These are phyloP conservation scores for Iodosphaeria phyllophila DNA, from an alignment of 2,329 filamentous ascomycete species.

Conservation along the genomic window DNA sequence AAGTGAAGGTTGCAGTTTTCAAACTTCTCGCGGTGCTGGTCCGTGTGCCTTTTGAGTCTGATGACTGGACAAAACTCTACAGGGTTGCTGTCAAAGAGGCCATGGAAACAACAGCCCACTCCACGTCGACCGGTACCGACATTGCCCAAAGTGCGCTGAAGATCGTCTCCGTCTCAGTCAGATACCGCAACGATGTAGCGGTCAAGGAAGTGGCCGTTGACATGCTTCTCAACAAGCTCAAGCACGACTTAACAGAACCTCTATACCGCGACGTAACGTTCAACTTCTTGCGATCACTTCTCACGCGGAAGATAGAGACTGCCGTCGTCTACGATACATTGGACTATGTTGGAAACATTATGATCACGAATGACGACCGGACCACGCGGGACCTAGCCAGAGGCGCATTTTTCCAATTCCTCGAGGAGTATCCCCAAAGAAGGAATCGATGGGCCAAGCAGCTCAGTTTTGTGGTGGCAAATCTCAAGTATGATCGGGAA, in stretches of 20 bases:
- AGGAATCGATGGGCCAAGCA: constrained; percentile 81
- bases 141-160: constrained; percentile 78
- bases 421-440: constrained; percentile 86
- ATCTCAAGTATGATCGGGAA: constrained; percentile 76
- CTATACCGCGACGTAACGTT: constrained; percentile 86
- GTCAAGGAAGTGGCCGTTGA: constrained; percentile 72
- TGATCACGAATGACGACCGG: constrained; percentile 90
- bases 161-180: constrained; percentile 65
- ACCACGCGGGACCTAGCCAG: constrained; percentile 74
- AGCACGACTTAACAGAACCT: constrained; percentile 80
- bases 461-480: constrained; percentile 72
- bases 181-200: constrained; percentile 57
- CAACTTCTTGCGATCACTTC: constrained; percentile 75
- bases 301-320: constrained; percentile 71
- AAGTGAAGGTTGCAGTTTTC: constrained; percentile 78
- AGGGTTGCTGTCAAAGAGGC: constrained; percentile 75
- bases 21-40: constrained; percentile 71
- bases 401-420: constrained; percentile 82
- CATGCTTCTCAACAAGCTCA: constrained; percentile 62
- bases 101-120: constrained; percentile 59
- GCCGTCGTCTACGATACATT: constrained; percentile 79
- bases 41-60: constrained; percentile 62
- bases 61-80: constrained; percentile 43
- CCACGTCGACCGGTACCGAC: constrained; percentile 64
- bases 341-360: constrained; percentile 75